Base-by-base conservation (phyloP, 73 alveolate species). In the Blepharisma stoltei region DNA sequence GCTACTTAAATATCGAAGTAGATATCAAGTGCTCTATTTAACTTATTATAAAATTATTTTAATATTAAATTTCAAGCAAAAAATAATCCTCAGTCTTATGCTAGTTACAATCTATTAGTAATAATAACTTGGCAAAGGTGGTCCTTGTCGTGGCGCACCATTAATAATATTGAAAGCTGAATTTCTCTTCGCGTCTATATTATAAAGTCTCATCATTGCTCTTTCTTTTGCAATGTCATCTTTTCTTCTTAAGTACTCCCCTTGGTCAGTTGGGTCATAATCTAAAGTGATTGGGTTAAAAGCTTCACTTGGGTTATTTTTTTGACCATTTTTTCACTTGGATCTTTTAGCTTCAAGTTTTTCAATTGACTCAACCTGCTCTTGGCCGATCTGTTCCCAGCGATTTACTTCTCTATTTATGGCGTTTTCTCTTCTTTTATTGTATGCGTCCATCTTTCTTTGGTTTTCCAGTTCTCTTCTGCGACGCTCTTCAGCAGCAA, bases 221-320 rank as follows among this genome's bases (percentile, higher is more conserved):
- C 86, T 60, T 7, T 65, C 78, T 78, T 78, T 69, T 4, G 80
- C 82, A 20, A 55, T 60, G 14, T 78, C 86, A 78, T 78, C 86
- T 6, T 60, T 50, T 67, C 44, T 8, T 78, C 75, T 78, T 21
- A 78, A 78, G 23, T 18, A 14, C 32, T 69, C 41, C 6, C 86
- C 86, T 67, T 60, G 32, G 9, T 67, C 83, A 43, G 76, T 78
- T 41, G 69, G 54, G 66, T 78, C 86, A 78, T 78, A 78, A 55
- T 78, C 73, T 68, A 78, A 78, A 6, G 86, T 78, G 38, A 78
- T 78, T n/a, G 86, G 86, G 66, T 78, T 78, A 70, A 55, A 78
- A 9, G 86, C 86, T 14, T 50, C 54, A 7, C 80, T 60, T 45
- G 53, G 20, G 14, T 55, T 18, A n/a, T 46, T 14, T 14, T 23